Percentiles rank a stretch among this genome's conserved stretches.
Conservation (phyloP, 164 flowering plant genomes). For the Vitis labrusca region DNA sequence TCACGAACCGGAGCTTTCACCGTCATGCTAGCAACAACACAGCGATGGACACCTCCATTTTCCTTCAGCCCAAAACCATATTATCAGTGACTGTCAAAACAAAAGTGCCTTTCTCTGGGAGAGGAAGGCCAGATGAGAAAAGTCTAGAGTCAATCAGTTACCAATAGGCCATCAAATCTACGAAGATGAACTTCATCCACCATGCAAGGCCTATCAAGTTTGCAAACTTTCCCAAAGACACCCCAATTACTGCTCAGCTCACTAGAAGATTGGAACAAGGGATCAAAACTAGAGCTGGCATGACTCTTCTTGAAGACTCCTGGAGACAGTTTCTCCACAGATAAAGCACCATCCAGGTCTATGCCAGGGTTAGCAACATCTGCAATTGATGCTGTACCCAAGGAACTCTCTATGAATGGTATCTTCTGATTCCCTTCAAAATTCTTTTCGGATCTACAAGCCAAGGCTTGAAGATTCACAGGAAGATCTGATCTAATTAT, state of each 20-base stretch:
- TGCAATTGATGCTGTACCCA: conserved; percentile 22
- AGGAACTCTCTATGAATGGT: conserved; percentile 18
- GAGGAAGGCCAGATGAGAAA: conserved; percentile 15
- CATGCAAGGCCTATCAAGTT: conserved; percentile 72
- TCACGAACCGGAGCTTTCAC: conserved; percentile 92
- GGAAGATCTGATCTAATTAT: conserved; percentile 95
- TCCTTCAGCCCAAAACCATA: conserved; percentile 60
- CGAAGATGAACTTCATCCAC: conserved; percentile 98
- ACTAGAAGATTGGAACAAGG: conserved; percentile 34
- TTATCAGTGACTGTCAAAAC: conserved; percentile 23
- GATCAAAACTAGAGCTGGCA: conserved; percentile 36
- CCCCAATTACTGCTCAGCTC: conserved; percentile 74
- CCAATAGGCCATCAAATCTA: conserved; percentile 93
- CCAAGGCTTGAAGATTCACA: conserved; percentile 86
- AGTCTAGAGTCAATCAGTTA: conserved; percentile 37
- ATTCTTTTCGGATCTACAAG: conserved; percentile 65
- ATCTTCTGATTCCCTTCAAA: conserved; percentile 35
- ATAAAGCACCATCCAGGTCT: conserved; percentile 25
- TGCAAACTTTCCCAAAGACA: conserved; percentile 72
- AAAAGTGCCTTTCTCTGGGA: conserved; percentile 6
- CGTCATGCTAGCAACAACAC: conserved; percentile 92
- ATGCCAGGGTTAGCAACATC: conserved; percentile 15
- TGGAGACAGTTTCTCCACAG: conserved; percentile 23
- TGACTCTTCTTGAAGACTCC: conserved; percentile 36
- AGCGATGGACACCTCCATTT: conserved; percentile 95